These are phyloP conservation scores for Xeromyces bisporus DNA, from an alignment of 495 filamentous ascomycete genomes.

Conservation along the genomic window DNA sequence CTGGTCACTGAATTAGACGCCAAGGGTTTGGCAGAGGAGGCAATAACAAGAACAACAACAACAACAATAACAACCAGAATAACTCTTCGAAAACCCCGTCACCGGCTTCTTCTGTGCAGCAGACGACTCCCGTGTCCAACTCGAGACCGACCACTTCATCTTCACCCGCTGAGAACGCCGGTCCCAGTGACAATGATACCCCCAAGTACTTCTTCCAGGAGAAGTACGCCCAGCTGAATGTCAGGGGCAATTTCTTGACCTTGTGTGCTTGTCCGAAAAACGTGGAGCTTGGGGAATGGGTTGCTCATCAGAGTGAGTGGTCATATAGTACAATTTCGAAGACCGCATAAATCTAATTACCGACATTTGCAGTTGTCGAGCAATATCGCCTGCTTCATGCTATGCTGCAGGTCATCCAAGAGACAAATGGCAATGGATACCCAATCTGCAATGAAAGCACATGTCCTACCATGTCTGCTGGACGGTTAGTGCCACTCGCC, in stretches of 20 bases:
- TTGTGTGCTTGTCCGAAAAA: conserved; percentile 76
- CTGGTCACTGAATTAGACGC: conserved; percentile 17
- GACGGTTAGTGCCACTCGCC: conserved; percentile 44
- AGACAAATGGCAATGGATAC: conserved; percentile 50
- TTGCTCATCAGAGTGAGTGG: conserved; percentile 74
- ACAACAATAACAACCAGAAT: conserved; percentile 21
- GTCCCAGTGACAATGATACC: conserved; percentile 37
- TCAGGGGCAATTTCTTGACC: conserved; percentile 93
- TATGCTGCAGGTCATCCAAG: conserved; percentile 68
- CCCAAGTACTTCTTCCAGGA: conserved; percentile 60
- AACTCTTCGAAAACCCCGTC: conserved; percentile 32
- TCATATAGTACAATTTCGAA: too few species aligned
- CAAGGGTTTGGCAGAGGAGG: conserved; percentile 35
- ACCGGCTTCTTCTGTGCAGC: conserved; percentile 31
- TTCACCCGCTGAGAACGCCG: conserved; percentile 31
- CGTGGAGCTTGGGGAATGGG: conserved; percentile 82
- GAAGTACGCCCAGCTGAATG: conserved; percentile 67
- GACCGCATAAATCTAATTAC: conserved; percentile 6
- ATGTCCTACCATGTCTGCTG: conserved; percentile 85
- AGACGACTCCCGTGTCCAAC: conserved; percentile 33
- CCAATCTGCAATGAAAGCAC: conserved; percentile 66
- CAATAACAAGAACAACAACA: conserved; percentile 35
- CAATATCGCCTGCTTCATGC: conserved; percentile 74
- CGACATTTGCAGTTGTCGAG: conserved; percentile 51
- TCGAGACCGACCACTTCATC: conserved; percentile 39